These are phyloP conservation scores for Mycena maculata DNA, from an alignment of 768 basidiomycete genomes.

Conservation along the genomic window DNA sequence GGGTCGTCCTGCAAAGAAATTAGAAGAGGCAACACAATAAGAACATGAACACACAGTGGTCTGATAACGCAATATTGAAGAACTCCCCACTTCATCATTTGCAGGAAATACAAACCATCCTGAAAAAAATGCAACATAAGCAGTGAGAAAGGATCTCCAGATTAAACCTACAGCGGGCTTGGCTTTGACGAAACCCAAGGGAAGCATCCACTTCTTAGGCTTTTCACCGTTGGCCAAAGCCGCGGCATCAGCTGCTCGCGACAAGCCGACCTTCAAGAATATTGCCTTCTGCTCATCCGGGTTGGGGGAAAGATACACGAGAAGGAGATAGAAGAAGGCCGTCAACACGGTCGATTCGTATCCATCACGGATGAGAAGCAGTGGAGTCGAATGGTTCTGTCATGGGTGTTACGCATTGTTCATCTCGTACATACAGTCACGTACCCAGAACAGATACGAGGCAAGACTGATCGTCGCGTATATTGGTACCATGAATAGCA, in stretches of 20 bases:
- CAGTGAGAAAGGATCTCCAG: not conserved
- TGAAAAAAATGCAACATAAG: slow-evolving; percentile 5
- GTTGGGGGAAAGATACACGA: slow-evolving; percentile 75
- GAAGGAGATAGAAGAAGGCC: slow-evolving; percentile 82
- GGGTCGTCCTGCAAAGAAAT: slow-evolving; percentile 56
- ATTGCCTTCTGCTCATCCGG: slow-evolving; percentile 69
- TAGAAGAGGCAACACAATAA: not conserved
- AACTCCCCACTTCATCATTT: slow-evolving; percentile 82
- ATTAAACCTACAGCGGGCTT: slow-evolving; percentile 64
- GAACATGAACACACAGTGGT: slow-evolving; percentile 55
- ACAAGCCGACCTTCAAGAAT: slow-evolving; percentile 69
- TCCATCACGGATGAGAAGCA: slow-evolving; percentile 76
- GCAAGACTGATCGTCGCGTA: slow-evolving; percentile 76
- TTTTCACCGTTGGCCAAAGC: slow-evolving; percentile 56
- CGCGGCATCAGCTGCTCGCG: slow-evolving; percentile 62
- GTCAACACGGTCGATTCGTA: slow-evolving; percentile 84
- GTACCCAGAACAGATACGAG: slow-evolving; percentile 79
- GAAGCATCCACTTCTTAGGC: slow-evolving; percentile 74
- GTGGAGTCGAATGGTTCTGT: slow-evolving; percentile 74
- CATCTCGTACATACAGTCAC: slow-evolving; percentile 25
- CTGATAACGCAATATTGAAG: slow-evolving; percentile 78
- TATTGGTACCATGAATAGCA: slow-evolving; percentile 83
- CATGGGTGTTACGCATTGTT: slow-evolving; percentile 6
- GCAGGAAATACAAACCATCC: slow-evolving; percentile 66
- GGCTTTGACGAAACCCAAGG: slow-evolving; percentile 70